Evolutionary conservation across 2,329 filamentous ascomycete species (phyloP), one percentile per base, ranked within the genome.

Genomic region (Ceratocystis smalleyi): DNA sequence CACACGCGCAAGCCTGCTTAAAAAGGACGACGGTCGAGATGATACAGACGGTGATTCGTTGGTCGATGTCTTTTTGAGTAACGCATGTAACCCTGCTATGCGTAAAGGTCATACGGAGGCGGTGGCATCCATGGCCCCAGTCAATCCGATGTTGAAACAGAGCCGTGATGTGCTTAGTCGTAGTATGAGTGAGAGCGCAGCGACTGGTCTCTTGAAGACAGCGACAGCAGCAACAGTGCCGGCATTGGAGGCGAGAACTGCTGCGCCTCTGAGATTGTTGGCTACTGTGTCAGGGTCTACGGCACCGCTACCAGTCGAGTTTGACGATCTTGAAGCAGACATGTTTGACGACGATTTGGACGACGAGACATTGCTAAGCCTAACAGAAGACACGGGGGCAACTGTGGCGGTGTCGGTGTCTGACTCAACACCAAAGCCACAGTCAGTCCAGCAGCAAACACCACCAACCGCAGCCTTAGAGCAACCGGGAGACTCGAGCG

Each of bases 401-500:
- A 10, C 43, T 45, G 57, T 68, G 64, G 65, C 49, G 43, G 63
- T 67, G 59, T 64, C 59, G 49, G 66, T 27, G 43, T 60, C 62
- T 24, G 64, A 61, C 19, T 1, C 43, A 19, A 15, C 27, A 43
- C 43, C 32, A 32, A 35, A 57, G 24, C 17, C 24, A 40, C 30
- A 54, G 63, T 24, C 22, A 24, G 24, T 10, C 43, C 43, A 7
- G 30, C 7, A 45, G 45, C 51, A 59, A 59, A 40, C 12, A 35
- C 47, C 32, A 17, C 62, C 45, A 19, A 19, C 17, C 54, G 24
- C 43, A 27, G 30, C 57, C 4, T 22, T 22, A 22, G 43, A 54
- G 27, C 24, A 54, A 15, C 22, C 17, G 3, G 54, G 3, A 15
- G 30, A 68, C 7, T 55, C 64, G 49, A 69, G 69, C 3, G 80